Conservation (phyloP, 352 stramenopile species). For the Globisporangium acanthophoron region DNA sequence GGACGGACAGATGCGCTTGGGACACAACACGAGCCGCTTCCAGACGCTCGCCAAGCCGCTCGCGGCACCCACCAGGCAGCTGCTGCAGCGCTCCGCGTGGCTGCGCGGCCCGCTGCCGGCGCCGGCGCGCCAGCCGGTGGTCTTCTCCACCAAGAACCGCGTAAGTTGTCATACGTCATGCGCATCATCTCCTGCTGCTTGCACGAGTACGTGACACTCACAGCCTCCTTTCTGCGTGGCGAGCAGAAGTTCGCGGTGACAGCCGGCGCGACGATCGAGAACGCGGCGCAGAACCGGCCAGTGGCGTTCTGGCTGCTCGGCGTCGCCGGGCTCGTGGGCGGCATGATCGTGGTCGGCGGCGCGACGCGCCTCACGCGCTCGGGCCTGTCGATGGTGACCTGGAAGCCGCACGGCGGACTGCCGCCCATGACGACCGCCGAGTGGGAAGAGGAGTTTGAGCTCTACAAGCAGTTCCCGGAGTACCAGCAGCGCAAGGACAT, state of each 20-base stretch:
- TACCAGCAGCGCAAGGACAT: slow-evolving; percentile 94
- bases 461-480: slow-evolving; percentile 98
- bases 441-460: slow-evolving; percentile 96
- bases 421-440: slow-evolving; percentile 90
- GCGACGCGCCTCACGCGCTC: slow-evolving; percentile 96
- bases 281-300: slow-evolving; percentile 76
- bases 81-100: slow-evolving; percentile 20
- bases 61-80: slow-evolving; percentile 18
- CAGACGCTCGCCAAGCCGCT: slow-evolving; percentile 55
- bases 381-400: slow-evolving; percentile 96
- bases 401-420: slow-evolving; percentile 93
- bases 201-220: not conserved
- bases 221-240: not conserved
- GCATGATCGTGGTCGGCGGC: slow-evolving; percentile 97
- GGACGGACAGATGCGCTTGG: slow-evolving; percentile 3
- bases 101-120: slow-evolving; percentile 24
- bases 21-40: slow-evolving; percentile 31
- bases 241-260: slow-evolving; percentile 42
- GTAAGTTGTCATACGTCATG: slow-evolving; percentile 23
- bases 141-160: slow-evolving; percentile 71
- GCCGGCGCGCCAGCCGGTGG: slow-evolving; percentile 32
- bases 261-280: slow-evolving; percentile 64
- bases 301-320: slow-evolving; percentile 95
- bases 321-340: slow-evolving; percentile 91
- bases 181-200: not conserved